phyloP scores from a whole-genome alignment of 805 yeast species.

The Starmerella kuoi region DNA sequence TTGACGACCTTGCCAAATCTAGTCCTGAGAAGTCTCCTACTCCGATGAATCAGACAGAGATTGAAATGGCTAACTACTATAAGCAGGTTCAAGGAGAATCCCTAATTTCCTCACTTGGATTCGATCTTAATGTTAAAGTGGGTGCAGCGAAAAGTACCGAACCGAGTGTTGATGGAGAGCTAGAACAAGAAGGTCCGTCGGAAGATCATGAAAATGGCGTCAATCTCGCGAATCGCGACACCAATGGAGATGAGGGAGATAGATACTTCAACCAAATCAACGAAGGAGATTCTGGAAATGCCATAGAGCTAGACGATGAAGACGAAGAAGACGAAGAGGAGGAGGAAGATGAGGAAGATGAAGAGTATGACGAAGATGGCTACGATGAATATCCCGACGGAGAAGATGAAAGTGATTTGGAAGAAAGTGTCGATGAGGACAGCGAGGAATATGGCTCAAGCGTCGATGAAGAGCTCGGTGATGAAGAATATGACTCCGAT shows the following conservation, averaged over 20 bases:
- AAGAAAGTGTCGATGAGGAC: slow-evolving; percentile 27
- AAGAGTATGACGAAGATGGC: slow-evolving; percentile 15
- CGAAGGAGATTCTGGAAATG: background rate
- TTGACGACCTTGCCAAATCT: background rate
- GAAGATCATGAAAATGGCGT: background rate
- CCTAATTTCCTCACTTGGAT: background rate
- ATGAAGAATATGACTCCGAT: slow-evolving; percentile 11
- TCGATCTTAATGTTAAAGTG: background rate
- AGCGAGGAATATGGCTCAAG: slow-evolving; percentile 29
- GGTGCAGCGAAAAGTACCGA: no score
- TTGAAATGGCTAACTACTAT: background rate
- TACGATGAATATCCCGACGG: slow-evolving; percentile 10
- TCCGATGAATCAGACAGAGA: background rate
- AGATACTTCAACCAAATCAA: background rate
- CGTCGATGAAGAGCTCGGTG: slow-evolving; percentile 23
- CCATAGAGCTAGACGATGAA: slow-evolving; percentile 9
- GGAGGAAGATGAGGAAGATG: slow-evolving; percentile 16
- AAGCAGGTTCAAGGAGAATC: background rate
- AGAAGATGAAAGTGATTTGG: slow-evolving; percentile 26
- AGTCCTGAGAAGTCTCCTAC: background rate
- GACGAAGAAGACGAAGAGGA: slow-evolving; percentile 16
- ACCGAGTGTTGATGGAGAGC: background rate
- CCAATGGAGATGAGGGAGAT: background rate
- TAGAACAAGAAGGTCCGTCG: background rate
- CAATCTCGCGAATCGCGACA: background rate